Base-by-base conservation (phyloP, 2,329 filamentous ascomycete genomes). In the Ophiocordyceps camponoti-leonardi region DNA sequence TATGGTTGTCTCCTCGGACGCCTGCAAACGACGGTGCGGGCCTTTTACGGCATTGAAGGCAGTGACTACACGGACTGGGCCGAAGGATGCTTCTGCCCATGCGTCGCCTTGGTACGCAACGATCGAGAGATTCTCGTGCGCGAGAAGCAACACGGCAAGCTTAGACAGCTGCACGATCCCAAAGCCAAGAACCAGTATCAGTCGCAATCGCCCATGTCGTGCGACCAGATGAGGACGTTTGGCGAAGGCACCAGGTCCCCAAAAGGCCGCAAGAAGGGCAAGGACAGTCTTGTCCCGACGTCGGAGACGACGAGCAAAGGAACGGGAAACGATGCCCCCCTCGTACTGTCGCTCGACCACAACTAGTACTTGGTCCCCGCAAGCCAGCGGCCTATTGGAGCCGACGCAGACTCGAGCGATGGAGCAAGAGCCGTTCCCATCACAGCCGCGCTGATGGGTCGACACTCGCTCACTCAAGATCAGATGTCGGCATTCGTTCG, bases 61-160 rank as follows among this genome's bases (percentile, higher is more conserved):
- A 45, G 41, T 8, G 41, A 46, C 0, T 30, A 22, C 12, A 31
- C 39, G 4, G 62, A 65, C 44, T 57, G 33, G 14, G 14, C 13
- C 2, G 51, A 52, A 20, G 52, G 54, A 18, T 62, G 56, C 42
- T 58, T 45, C 42, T 57, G 53, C 40, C 61, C 62, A 5, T 52
- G 47, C 39, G 13, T 45, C 1, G 54, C 58, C 14, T 49, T 64
- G 22, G 46, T 53, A 5, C 52, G 54, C 4, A 55, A 52, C 28
- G 58, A 65, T 35, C 49, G 57, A 12, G 61, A 65, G 46, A 61
- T 64, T 28, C 43, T 55, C 0, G 26, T 54, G 20, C 58, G 61
- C 26, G 54, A 62, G 42, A 52, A 44, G 35, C 45, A 49, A 16
- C 46, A 49, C 31, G 45, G 37, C 10, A 45, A 22, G 6, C 45